These are phyloP conservation scores for Picea abies DNA, from an alignment of 83 land plant species.

Conservation along the genomic window DNA sequence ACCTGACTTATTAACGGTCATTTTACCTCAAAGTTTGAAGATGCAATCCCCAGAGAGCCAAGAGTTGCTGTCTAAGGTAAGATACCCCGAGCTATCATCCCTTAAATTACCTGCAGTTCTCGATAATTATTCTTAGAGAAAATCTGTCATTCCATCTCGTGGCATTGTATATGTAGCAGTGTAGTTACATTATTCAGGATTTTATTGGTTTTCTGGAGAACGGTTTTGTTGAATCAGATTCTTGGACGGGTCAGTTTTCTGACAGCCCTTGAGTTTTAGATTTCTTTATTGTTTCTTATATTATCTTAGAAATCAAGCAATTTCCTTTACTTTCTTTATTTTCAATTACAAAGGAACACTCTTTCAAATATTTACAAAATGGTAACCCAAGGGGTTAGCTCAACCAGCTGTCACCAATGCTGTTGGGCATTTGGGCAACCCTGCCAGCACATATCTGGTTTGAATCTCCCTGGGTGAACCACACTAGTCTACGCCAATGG, in stretches of 20 bases:
- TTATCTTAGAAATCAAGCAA: background rate
- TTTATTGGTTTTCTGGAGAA: too few species aligned
- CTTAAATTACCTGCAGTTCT: background rate
- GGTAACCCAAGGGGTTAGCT: too few species aligned
- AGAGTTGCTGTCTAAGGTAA: constrained; percentile 88
- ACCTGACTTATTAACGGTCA: constrained; percentile 92
- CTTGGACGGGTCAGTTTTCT: too few species aligned
- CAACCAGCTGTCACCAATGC: too few species aligned
- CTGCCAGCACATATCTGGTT: too few species aligned
- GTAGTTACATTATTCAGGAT: too few species aligned
- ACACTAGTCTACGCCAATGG: too few species aligned
- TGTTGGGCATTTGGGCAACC: too few species aligned
- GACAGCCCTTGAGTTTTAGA: too few species aligned
- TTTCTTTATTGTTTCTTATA: background rate
- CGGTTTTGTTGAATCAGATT: too few species aligned
- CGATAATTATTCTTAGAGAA: background rate
- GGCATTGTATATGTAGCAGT: background rate
- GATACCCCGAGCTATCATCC: background rate
- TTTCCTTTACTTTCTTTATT: constrained; percentile 1
- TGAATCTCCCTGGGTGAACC: too few species aligned
- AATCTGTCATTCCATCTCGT: background rate
- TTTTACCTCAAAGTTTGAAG: constrained; percentile 91
- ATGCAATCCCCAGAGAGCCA: constrained; percentile 98
- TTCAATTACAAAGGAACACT: background rate
- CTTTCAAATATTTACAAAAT: background rate